Evolutionary conservation across 2,329 filamentous ascomycete species (phyloP).

Genomic region (Diaporthe sp.): DNA sequence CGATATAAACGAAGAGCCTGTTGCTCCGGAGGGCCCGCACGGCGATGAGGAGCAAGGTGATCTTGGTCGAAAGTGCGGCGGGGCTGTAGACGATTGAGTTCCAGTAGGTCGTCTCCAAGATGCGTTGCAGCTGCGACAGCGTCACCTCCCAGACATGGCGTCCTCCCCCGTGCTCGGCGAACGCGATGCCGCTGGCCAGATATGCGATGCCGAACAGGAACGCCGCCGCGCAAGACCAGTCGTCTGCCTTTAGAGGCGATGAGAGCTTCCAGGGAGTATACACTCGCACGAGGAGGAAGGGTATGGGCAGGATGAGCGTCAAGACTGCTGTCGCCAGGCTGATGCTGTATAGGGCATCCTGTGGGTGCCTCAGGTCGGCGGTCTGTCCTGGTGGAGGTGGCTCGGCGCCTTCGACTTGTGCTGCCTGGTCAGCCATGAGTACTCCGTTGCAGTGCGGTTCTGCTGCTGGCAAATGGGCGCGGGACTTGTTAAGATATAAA

Average conservation of each 20-base stretch:
- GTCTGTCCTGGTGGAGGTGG: neutral
- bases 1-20: neutral
- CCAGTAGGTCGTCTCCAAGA: conserved; percentile 15
- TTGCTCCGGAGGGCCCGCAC: neutral
- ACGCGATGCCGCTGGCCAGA: neutral
- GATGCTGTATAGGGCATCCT: neutral
- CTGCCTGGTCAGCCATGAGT: neutral
- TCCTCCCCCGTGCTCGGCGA: neutral
- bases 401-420: neutral
- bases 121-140: neutral
- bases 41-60: neutral
- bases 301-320: neutral
- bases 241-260: neutral
- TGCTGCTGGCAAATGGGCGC: neutral
- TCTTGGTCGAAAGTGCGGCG: neutral
- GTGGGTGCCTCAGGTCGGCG: neutral
- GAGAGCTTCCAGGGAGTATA: conserved; percentile 7
- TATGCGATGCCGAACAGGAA: conserved; percentile 10
- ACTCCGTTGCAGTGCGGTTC: neutral
- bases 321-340: neutral
- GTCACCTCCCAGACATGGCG: conserved; percentile 7
- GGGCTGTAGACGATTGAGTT: neutral
- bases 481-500: neutral
- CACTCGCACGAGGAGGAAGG: neutral
- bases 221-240: neutral